Evolutionary conservation across 2,329 filamentous ascomycete genomes (phyloP).

Genomic region (Nemania abortiva): DNA sequence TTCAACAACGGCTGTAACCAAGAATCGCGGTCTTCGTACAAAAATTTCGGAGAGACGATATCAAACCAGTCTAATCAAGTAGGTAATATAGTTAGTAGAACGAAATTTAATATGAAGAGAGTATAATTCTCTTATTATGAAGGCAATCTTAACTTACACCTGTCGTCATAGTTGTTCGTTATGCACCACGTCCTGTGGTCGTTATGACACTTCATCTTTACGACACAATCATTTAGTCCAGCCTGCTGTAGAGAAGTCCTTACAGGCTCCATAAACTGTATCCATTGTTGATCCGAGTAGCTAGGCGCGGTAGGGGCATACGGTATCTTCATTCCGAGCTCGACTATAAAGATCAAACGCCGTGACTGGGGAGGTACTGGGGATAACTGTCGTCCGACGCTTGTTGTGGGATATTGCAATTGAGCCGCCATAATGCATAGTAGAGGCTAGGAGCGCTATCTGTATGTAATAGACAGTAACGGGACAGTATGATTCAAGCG

Average conservation of each 20-base stretch:
- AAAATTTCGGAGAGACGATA: constrained; percentile 10
- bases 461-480: neutral
- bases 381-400: neutral
- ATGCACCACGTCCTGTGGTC: constrained; percentile 18
- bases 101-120: neutral
- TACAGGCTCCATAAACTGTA: neutral
- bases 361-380: too few relatives aligned
- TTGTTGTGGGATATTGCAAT: neutral
- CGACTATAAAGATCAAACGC: neutral
- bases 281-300: neutral
- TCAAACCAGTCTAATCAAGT: constrained; percentile 7
- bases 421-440: too few relatives aligned
- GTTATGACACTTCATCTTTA: neutral
- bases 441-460: neutral
- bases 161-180: neutral
- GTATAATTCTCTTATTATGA: neutral
- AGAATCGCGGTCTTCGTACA: neutral
- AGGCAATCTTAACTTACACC: neutral
- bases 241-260: neutral
- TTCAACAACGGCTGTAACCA: neutral
- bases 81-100: neutral
- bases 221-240: neutral
- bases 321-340: neutral
- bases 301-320: neutral
- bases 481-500: neutral